phyloP scores from a whole-genome alignment of 2,329 filamentous ascomycete genomes.

The Arthrobotrys sphaeroides region DNA sequence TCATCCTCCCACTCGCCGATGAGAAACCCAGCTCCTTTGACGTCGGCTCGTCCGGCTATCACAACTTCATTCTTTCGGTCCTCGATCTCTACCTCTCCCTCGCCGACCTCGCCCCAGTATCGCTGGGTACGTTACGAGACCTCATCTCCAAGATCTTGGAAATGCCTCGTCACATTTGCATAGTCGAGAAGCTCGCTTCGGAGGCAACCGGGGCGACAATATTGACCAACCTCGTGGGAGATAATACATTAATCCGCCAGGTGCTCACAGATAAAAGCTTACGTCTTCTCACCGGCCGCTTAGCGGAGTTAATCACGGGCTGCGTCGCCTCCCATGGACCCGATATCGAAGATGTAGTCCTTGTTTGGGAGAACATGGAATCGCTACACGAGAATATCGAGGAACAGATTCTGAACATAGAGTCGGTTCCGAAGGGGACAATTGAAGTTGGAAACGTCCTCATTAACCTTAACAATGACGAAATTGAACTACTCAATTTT shows the following conservation, averaged over 20 bases:
- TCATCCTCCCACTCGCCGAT: not conserved
- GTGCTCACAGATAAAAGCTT: not conserved
- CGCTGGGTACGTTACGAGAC: not conserved
- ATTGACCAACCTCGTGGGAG: not conserved
- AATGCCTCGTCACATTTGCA: not conserved
- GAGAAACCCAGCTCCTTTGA: not conserved
- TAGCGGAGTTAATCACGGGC: not conserved
- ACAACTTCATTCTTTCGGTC: not conserved
- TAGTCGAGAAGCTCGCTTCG: conserved; percentile 8
- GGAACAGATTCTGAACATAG: not conserved
- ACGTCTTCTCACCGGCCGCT: not conserved
- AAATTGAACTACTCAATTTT: not conserved
- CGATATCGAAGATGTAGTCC: not conserved
- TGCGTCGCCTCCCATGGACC: conserved; percentile 18
- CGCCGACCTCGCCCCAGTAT: not conserved
- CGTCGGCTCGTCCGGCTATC: not conserved
- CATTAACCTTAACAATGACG: not conserved
- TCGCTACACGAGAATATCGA: not conserved
- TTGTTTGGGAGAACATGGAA: conserved; percentile 7
- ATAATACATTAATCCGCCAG: not conserved
- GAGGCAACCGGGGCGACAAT: not conserved
- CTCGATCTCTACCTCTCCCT: conserved; percentile 15
- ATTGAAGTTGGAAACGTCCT: not conserved
- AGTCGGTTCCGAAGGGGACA: not conserved
- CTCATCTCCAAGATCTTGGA: conserved; percentile 3